Base-by-base conservation (phyloP, 495 filamentous ascomycete genomes). In the Hypoxylon trugodes region DNA sequence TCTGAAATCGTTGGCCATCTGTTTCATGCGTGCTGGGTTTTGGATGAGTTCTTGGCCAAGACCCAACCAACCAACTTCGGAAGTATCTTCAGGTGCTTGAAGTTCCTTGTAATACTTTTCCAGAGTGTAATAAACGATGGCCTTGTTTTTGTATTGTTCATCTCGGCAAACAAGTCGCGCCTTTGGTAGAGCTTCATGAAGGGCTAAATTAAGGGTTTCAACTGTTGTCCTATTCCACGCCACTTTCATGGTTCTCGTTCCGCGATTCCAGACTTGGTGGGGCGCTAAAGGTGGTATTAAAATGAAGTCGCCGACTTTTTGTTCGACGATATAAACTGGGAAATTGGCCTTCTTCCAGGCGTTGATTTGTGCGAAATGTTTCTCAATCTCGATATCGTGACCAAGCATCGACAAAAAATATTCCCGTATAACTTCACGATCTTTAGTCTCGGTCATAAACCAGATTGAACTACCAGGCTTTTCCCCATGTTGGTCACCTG, bases 141-240 rank as follows among this genome's bases (percentile, higher is more conserved):
- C 90, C 69, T 97, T 97, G 78, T 94, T 96, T 73, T 98, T 98
- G 80, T 98, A 98, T 71, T 97, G 92, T 68, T 98, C 95, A 61
- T 98, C 95, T n/a, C 95, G 92, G 70, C 95, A 97, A 24, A 98
- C 93, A 68, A 96, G 84, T 18, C 92, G 83, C 3, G 94, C 90
- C 56, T 91, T 89, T 1, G 92, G 92, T 2, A 98, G 79, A 0
- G 93, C 91, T 76, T 97, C 94, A 46, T 85, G 81, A 19, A 98
- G 74, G 0, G 94, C 94, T 75, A 95, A 77, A 46, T 92, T 87
- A 0, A 98, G 79, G 0, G 95, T 97, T 60, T 97, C 91, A 3
- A 90, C 90, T 0, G 93, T 98, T 0, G 90, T 97, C n/a, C 95
- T 81, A 74, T 98, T 98, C 95, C 95, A 98, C 4, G 95, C 95